Evolutionary conservation across 805 yeast genomes (phyloP).

Genomic region (Candida andamanensis): DNA sequence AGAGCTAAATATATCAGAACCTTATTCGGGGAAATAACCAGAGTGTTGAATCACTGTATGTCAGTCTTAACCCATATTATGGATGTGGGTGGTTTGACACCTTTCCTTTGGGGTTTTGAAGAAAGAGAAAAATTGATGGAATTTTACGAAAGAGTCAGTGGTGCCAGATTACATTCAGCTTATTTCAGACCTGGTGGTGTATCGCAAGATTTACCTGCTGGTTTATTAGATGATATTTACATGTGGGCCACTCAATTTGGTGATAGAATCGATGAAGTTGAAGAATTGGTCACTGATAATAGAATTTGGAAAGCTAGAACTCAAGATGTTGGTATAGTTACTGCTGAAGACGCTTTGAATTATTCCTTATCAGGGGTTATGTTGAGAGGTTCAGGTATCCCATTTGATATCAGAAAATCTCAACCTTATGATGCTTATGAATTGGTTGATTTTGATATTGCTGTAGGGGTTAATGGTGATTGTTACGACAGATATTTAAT

Average conservation of each 20-base stretch:
- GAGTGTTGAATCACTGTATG: constrained; percentile 81
- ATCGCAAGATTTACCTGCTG: constrained; percentile 80
- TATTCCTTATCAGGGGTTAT: constrained; percentile 80
- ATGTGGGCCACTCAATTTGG: constrained; percentile 97
- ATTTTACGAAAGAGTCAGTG: constrained; percentile 84
- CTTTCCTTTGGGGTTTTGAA: constrained; percentile 91
- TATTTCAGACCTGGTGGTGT: constrained; percentile 93
- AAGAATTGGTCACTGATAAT: constrained; percentile 83
- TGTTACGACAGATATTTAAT: constrained; percentile 85
- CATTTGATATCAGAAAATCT: constrained; percentile 78
- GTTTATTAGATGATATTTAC: constrained; percentile 82
- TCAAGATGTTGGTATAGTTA: constrained; percentile 68
- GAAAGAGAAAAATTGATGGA: constrained; percentile 92
- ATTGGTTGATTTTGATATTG: constrained; percentile 76
- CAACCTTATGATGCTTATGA: constrained; percentile 91
- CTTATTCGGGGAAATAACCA: constrained; percentile 80
- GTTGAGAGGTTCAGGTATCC: constrained; percentile 89
- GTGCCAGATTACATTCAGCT: constrained; percentile 86
- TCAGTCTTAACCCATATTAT: constrained; percentile 81
- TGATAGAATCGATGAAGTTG: constrained; percentile 86
- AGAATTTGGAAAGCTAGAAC: constrained; percentile 92
- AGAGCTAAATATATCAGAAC: constrained; percentile 84
- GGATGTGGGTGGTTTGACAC: constrained; percentile 94
- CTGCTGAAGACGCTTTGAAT: constrained; percentile 84
- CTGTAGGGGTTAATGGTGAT: constrained; percentile 85